Evolutionary conservation across 2,329 filamentous ascomycete species (phyloP), one percentile per base, ranked within the genome.

Genomic region (Aspergillus cejpii): DNA sequence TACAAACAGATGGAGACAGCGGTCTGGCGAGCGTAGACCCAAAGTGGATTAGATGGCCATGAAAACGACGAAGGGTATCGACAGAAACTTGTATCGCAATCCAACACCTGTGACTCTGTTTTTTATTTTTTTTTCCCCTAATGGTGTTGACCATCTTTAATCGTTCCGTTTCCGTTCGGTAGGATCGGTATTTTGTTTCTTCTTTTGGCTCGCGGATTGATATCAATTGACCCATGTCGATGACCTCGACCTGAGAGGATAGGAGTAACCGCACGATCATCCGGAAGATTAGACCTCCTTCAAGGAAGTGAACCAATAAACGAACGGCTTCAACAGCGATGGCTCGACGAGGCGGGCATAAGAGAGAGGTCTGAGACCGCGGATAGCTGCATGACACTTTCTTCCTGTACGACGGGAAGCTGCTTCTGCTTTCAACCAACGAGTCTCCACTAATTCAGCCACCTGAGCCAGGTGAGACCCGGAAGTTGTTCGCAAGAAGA

Each of bases 331-430:
- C n/a, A 37, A 47, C 40, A 43, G 41, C 23, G 40, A 46, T 56
- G 47, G 49, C 51, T 57, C 45, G 37, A 53, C 51, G 44, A 57
- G 43, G 54, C 49, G 43, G 53, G 42, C 47, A 55, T 56, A 48
- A 58, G 54, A 58, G 54, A 51, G 50, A 59, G 60, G 60, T 54
- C 60, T 63, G 51, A 63, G 58, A 57, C 54, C 48, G 44, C 62
- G 62, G 62, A 40, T 56, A 52, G 55, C 52, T 61, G 60, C 62
- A 64, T 57, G 48, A 48, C 23, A 43, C 51, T 44, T 44, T 50
- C 49, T 52, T 52, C 54, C 55, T 58, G 59, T 64, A 59, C 49
- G 37, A 58, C 56, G 50, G 57, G 39, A 54, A 48, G 44, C 47
- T 52, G 53, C 59, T 54, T 56, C 45, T 37, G 43, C 48, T 37